Percentiles rank a stretch among this genome's conserved stretches.
phyloP scores from a whole-genome alignment of 345 rosid species.

The Populus davidiana region DNA sequence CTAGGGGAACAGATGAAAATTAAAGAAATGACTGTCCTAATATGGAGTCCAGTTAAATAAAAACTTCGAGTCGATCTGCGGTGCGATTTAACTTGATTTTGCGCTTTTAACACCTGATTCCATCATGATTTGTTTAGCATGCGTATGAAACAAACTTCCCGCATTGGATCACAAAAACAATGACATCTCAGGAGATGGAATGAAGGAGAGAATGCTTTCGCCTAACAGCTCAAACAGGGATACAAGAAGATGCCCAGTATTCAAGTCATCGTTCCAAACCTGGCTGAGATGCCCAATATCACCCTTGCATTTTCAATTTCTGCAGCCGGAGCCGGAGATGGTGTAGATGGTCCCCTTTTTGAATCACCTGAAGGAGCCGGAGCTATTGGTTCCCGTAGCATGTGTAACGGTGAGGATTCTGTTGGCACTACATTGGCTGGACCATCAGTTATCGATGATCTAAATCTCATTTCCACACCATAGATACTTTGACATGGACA shows the following conservation, averaged over 20 bases:
- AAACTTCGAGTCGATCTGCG: too few relatives aligned
- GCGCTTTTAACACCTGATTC: too few relatives aligned
- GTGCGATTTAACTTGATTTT: too few relatives aligned
- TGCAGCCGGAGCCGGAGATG: constrained; percentile 28
- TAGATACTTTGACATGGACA: background rate
- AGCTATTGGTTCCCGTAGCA: constrained; percentile 37
- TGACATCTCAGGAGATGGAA: constrained; percentile 77
- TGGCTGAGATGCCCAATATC: constrained; percentile 31
- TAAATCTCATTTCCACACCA: background rate
- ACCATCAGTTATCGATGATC: constrained; percentile 38
- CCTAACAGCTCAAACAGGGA: constrained; percentile 68
- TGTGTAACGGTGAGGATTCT: constrained; percentile 33
- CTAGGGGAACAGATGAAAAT: background rate
- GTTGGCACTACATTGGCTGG: constrained; percentile 25
- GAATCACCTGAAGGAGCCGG: constrained; percentile 37
- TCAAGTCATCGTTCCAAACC: constrained; percentile 72
- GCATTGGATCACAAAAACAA: constrained; percentile 46
- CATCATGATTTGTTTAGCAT: too few relatives aligned
- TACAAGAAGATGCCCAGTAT: constrained; percentile 59
- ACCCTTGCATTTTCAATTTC: constrained; percentile 27
- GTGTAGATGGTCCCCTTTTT: constrained; percentile 32
- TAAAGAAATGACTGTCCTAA: background rate
- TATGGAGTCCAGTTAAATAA: too few relatives aligned
- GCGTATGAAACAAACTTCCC: too few relatives aligned
- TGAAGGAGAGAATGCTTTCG: constrained; percentile 62